Evolutionary conservation across 768 basidiomycete species (phyloP).

Genomic region (Psilocybe subaeruginosa): DNA sequence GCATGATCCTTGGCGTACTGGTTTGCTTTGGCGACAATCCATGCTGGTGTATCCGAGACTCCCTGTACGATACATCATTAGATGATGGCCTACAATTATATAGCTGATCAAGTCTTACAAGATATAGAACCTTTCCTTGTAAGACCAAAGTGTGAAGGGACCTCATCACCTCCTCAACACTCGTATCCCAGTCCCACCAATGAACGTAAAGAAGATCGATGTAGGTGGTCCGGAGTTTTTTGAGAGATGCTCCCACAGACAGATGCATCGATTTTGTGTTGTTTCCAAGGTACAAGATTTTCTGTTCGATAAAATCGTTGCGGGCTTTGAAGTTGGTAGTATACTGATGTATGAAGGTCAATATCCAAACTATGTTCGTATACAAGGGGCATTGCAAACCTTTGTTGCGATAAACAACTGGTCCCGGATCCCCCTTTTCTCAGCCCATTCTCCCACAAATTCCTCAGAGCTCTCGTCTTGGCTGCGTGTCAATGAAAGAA

Average conservation of each 20-base stretch:
- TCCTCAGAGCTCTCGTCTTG: constrained; percentile 60
- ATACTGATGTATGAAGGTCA: constrained; percentile 25
- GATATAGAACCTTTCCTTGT: constrained; percentile 55
- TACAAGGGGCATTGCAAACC: constrained; percentile 24
- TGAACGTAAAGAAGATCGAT: constrained; percentile 49
- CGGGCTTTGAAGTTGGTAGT: constrained; percentile 31
- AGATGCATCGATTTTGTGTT: constrained; percentile 44
- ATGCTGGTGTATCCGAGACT: constrained; percentile 47
- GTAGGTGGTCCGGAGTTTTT: constrained; percentile 46
- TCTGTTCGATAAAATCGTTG: constrained; percentile 24
- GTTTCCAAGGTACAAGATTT: constrained; percentile 51
- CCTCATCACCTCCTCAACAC: constrained; percentile 60
- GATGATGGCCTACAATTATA: not conserved
- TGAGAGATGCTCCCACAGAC: constrained; percentile 45
- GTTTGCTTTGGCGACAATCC: constrained; percentile 52
- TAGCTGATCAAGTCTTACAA: constrained; percentile 23
- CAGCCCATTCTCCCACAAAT: constrained; percentile 58
- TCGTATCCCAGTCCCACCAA: constrained; percentile 55
- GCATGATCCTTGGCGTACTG: constrained; percentile 52
- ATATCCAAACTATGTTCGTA: not conserved
- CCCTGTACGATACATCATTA: constrained; percentile 27
- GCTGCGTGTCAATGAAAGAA: constrained; percentile 21
- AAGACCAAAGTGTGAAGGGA: constrained; percentile 52
- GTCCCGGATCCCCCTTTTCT: constrained; percentile 45
- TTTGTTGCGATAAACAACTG: constrained; percentile 52